Base-by-base conservation (phyloP, 306 rosid genomes). In the Lithocarpus polystachyus region DNA sequence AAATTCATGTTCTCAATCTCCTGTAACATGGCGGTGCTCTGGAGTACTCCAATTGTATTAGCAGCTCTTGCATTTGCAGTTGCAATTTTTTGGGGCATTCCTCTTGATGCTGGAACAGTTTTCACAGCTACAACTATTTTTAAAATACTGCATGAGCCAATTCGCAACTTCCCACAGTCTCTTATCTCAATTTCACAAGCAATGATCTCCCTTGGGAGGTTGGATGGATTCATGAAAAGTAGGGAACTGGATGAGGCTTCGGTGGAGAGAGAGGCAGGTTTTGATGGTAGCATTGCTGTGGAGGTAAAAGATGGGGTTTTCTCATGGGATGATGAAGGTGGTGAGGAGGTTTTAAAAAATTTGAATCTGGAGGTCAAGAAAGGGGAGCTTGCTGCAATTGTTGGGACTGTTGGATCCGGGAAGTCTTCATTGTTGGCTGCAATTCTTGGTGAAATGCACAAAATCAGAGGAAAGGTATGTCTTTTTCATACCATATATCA, bases 101-200 rank as follows among this genome's bases (percentile, higher is more conserved):
- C 12, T 19, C 94, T 95, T 24, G 97, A 95, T 79, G 97, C 99
- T 0, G 98, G 86, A 40, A 95, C 93, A 5, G 99, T 93, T 78
- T 95, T 95, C 91, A 93, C 99, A 33, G 81, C 99, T 52, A 93
- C 97, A 45, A 85, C 98, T 6, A 87, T 91, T 57, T 93, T 95
- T 84, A 93, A 83, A 83, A 86, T 93, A 54, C 78, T 95, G 89
- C 98, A 95, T 81, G 98, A 95, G 56, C 98, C 99, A n/a, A 89
- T 95, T 73, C 83, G 99, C 89, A 71, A 87, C 26, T 95, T 95
- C 76, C 99, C 99, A 15, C 99, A 95, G 69, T 89, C 96, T 15
- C 86, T 95, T 91, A 92, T 93, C 68, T 91, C 99, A 0, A 88
- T 95, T 73, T 93, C 99, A 28, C 98, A 95, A 75, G 99, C 99